Conservation (phyloP, 1,139 yeast species). For the Candida labiduridarum region DNA sequence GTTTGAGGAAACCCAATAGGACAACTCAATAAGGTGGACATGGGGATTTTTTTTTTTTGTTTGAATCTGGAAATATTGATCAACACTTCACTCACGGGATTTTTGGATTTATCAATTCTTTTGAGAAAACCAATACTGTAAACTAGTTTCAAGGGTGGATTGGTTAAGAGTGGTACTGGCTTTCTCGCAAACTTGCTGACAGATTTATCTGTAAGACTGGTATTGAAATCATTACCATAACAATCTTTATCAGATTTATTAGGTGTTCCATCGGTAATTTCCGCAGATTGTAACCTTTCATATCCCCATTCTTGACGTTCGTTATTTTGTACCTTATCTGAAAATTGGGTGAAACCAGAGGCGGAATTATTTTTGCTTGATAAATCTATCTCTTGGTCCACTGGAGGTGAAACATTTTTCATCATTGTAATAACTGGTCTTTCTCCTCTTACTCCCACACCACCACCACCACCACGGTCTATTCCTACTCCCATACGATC, state of each 20-base stretch:
- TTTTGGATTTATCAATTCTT: background rate
- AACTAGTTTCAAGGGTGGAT: constrained; percentile 2
- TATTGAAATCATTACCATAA: constrained; percentile 4
- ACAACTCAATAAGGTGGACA: constrained; percentile 12
- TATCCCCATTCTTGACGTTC: background rate
- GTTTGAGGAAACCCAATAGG: constrained; percentile 10
- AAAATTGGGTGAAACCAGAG: constrained; percentile 12
- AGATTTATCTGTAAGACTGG: constrained; percentile 18
- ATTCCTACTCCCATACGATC: background rate
- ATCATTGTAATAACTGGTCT: background rate
- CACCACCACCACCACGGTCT: background rate
- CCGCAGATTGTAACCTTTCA: background rate
- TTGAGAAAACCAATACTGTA: constrained; percentile 11
- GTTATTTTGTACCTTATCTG: constrained; percentile 1
- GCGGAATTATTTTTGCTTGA: background rate
- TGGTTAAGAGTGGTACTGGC: constrained; percentile 4
- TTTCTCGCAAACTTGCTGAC: constrained; percentile 17
- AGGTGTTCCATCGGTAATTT: background rate
- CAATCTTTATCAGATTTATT: constrained; percentile 3
- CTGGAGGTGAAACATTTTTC: background rate
- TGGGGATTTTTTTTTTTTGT: constrained; percentile 13
- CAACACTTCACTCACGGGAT: background rate
- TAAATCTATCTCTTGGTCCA: background rate
- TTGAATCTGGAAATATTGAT: constrained; percentile 4
- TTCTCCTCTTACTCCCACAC: constrained; percentile 2